Base-by-base conservation (phyloP, 2,329 filamentous ascomycete species). In the Apiospora koreana region DNA sequence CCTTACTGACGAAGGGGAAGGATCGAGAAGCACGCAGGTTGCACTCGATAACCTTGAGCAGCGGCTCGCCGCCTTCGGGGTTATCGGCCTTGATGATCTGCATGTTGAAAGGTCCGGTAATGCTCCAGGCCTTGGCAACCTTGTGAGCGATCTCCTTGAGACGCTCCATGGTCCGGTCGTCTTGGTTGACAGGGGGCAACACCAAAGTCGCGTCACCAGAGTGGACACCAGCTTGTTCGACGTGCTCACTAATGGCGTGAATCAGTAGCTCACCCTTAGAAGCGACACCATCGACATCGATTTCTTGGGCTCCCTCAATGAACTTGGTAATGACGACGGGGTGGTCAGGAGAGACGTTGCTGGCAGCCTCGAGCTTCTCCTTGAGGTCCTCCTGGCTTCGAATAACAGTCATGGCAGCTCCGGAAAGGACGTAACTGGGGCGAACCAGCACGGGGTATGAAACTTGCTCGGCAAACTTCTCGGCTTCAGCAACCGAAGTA, bases 91-190 rank as follows among this genome's bases (percentile, higher is more conserved):
- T 97, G 88, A 99, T 98, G 83, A 99, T 97, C 81, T 99, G 96
- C 95, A 99, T 98, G 88, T 99, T 99, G 90, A 98, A 99, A 71
- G 96, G 96, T 69, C 96, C 96, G 25, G 94, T 98, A 81, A 98
- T 98, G 79, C 89, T 94, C 94, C 95, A 98, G 65, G 96, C 96
- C 84, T 96, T 93, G 75, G 96, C 96, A 68, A 99, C 95, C 89
- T 97, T 98, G 82, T 95, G 84, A 21, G 96, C 95, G 76, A 99
- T 98, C 76, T 94, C 94, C 90, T 98, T 98, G 79, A 97, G 89
- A 72, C 96, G 94, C 74, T 89, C 89, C 88, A 97, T 93, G 74
- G 92, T 93, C 70, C 83, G 84, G 76, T 92, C 86, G 74, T 97
- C 93, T 31, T 98, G 90, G 80, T 89, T 92, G 73, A 86, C 90